Evolutionary conservation across 306 rosid species (phyloP).

Genomic region (Quercus engelmannii): DNA sequence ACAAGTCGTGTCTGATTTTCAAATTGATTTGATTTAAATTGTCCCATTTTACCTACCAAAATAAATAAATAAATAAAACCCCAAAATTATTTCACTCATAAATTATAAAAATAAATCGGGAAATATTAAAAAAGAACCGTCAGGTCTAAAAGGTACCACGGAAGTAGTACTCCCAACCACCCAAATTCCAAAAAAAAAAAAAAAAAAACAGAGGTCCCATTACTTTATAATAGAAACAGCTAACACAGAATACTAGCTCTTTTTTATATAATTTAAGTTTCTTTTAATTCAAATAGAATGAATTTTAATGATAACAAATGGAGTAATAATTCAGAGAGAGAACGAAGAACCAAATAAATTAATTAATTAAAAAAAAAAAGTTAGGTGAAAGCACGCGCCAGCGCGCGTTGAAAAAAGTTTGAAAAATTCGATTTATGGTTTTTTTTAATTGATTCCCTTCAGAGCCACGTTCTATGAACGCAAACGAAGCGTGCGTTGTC

Average conservation of each 20-base stretch:
- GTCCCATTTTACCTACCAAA: neutral
- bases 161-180: neutral
- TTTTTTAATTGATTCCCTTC: neutral
- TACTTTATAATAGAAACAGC: neutral
- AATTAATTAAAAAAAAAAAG: neutral
- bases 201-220: neutral
- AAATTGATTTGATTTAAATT: neutral
- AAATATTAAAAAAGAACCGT: neutral
- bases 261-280: neutral
- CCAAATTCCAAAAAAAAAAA: constrained; percentile 1
- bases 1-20: too few relatives aligned
- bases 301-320: neutral
- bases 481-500: constrained; percentile 32
- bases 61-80: neutral
- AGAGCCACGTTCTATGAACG: constrained; percentile 32
- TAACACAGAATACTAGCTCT: neutral
- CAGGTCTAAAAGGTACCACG: constrained; percentile 11
- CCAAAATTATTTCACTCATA: neutral
- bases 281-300: neutral
- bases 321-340: neutral
- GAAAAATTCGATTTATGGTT: neutral
- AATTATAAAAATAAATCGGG: neutral
- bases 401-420: neutral
- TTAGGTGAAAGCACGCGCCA: neutral
- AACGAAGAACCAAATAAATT: too few relatives aligned